Conservation (phyloP, 352 stramenopile genomes). For the Globisporangium yorkense region DNA sequence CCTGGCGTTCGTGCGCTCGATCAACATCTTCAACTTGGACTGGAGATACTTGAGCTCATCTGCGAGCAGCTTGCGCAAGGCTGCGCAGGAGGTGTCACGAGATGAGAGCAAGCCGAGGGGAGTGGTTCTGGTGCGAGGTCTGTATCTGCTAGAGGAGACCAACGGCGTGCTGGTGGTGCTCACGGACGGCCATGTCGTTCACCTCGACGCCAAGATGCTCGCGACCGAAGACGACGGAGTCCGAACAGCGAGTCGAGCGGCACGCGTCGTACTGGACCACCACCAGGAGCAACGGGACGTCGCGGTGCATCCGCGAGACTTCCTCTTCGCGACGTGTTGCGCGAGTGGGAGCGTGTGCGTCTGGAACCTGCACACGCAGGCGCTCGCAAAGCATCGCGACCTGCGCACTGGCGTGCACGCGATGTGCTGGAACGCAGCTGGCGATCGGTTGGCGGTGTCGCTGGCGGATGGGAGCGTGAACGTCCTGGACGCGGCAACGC, state of each 20-base stretch:
- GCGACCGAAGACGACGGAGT: not conserved
- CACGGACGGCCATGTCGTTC: slow-evolving; percentile 12
- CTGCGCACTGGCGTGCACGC: slow-evolving; percentile 12
- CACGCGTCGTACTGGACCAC: slow-evolving; percentile 21
- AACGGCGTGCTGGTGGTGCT: slow-evolving; percentile 19
- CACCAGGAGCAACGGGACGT: slow-evolving; percentile 22
- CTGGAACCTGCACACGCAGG: slow-evolving; percentile 35
- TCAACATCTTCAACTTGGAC: slow-evolving; percentile 12
- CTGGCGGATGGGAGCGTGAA: slow-evolving; percentile 28
- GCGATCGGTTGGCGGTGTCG: slow-evolving; percentile 37
- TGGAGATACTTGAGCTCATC: slow-evolving; percentile 9
- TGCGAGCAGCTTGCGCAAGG: slow-evolving; percentile 4
- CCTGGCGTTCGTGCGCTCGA: slow-evolving; percentile 19
- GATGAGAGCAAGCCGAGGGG: not conserved
- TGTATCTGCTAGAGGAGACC: slow-evolving; percentile 19
- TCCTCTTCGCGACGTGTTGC: slow-evolving; percentile 34
- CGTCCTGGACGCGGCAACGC: slow-evolving; percentile 29
- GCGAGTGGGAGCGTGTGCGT: slow-evolving; percentile 27
- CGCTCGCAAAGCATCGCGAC: slow-evolving; percentile 15
- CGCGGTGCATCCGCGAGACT: slow-evolving; percentile 32
- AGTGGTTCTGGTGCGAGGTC: slow-evolving; percentile 3
- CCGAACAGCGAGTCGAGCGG: not conserved
- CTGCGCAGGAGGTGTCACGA: not conserved
- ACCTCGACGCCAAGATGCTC: slow-evolving; percentile 13
- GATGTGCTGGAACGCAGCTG: slow-evolving; percentile 35